Evolutionary conservation across 441 rosid species (phyloP).

Genomic region (Erysimum cheiri): DNA sequence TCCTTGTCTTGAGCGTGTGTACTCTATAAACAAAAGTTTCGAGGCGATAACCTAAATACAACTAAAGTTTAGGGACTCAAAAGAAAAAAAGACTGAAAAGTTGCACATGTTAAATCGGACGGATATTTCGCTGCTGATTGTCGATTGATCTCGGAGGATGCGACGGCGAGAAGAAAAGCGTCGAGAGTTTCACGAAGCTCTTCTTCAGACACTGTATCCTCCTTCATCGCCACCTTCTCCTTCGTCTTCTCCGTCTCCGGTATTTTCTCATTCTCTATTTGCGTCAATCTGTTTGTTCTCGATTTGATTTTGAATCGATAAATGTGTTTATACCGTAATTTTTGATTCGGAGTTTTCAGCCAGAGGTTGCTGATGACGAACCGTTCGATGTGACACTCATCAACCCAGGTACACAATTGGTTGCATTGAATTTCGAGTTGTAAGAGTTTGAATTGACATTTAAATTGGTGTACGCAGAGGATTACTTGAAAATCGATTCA

Average conservation of each 20-base stretch:
- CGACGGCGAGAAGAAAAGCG: conserved; percentile 68
- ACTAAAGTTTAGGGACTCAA: not conserved
- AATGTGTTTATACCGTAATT: not conserved
- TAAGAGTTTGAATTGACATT: no score
- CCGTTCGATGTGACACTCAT: conserved; percentile 50
- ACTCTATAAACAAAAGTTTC: not conserved
- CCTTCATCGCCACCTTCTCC: conserved; percentile 44
- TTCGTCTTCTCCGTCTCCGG: conserved; percentile 3
- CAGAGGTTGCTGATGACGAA: conserved; percentile 23
- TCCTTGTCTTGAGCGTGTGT: not conserved
- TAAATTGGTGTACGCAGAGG: conserved; percentile 47
- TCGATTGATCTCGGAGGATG: conserved; percentile 44
- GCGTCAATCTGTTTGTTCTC: not conserved
- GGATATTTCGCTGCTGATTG: conserved; percentile 1
- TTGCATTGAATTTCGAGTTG: no score
- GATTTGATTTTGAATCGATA: not conserved
- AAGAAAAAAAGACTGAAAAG: not conserved
- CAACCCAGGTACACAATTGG: conserved; percentile 55
- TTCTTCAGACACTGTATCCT: conserved; percentile 66
- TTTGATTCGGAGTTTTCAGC: conserved; percentile 25
- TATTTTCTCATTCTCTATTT: not conserved
- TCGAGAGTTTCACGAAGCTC: conserved; percentile 65
- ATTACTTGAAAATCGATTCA: conserved; percentile 44
- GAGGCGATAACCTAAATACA: not conserved
- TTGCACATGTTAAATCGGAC: not conserved